Evolutionary conservation across 805 yeast genomes (phyloP).

Genomic region (Pichia paraexigua): DNA sequence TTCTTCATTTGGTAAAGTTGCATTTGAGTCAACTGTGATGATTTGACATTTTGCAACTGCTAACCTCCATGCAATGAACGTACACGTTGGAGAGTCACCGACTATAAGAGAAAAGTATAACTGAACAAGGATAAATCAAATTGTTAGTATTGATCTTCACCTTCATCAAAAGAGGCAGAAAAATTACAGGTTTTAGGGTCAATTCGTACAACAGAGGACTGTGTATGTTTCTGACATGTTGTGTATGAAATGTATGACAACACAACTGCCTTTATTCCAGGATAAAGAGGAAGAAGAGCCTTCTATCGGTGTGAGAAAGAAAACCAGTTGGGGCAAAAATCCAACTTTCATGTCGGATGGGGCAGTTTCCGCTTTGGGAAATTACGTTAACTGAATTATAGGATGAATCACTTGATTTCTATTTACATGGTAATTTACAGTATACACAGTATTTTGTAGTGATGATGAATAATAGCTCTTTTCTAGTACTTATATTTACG

Average conservation of each 20-base stretch:
- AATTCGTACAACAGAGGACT: slow-evolving; percentile 9
- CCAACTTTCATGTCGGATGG: not conserved
- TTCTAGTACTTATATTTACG: slow-evolving; percentile 13
- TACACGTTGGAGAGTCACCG: slow-evolving; percentile 26
- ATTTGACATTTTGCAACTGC: slow-evolving; percentile 14
- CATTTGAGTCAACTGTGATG: slow-evolving; percentile 10
- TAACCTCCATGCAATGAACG: slow-evolving; percentile 25
- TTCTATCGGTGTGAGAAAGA: not conserved
- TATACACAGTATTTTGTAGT: not conserved
- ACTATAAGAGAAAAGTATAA: slow-evolving; percentile 11
- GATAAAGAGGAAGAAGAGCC: not conserved
- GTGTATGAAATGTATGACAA: not conserved
- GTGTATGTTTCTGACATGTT: slow-evolving; percentile 5
- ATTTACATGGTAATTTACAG: not conserved
- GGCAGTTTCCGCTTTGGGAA: not conserved
- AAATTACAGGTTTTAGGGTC: not conserved
- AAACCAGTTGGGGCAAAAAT: not conserved
- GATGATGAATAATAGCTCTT: not conserved
- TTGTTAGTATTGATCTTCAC: slow-evolving; percentile 1
- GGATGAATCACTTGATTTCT: not conserved
- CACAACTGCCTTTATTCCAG: not conserved
- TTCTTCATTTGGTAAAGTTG: not conserved
- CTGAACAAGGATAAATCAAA: not conserved
- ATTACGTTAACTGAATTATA: not conserved
- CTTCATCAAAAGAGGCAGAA: not conserved